Base-by-base conservation (phyloP, 257 asterid genomes). In the Fraxinus quadrangulata region DNA sequence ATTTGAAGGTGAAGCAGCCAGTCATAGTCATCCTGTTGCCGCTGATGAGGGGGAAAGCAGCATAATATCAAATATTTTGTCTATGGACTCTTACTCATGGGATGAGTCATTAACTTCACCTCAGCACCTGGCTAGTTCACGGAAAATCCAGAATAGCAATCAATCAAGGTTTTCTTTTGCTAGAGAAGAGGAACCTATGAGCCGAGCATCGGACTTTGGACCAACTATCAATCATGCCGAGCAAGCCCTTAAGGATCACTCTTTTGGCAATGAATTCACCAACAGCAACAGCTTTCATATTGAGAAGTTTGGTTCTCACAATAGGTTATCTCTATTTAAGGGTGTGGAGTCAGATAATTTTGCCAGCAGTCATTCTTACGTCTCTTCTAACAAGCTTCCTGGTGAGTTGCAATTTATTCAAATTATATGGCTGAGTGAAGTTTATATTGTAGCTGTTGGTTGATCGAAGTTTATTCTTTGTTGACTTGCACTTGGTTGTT, bases 141-240 rank as follows among this genome's bases (percentile, higher is more conserved):
- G 90, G 86, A 93, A 90, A 89, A 75, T 70, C 77, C 94, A 87
- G 77, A 90, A 79, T 59, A 87, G 87, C 85, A 88, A 76, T 79
- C 97, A 93, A 75, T 96, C 99, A 39, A 90, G 97, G 88, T 96
- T 96, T 84, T 90, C 97, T 70, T 96, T 93, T 87, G 99, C 99
- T 37, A 86, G 99, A 86, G 99, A 90, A 80, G 96, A 85, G 83
- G 93, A 88, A 23, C 76, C 83, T 56, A 74, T 70, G 70, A 69
- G 75, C 65, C 89, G 81, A 47, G 82, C 75, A 19, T 79, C 87
- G 45, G 83, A 81, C 73, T 83, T 77, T 80, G 90, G 87, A 73
- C 86, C 89, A 69, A 79, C 91, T 37, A 61, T 72, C 39, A 77
- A 81, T 81, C 81, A 83, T 72, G 78, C 70, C 70, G 93, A 85